A percentile compares a stretch with the other conserved stretches of the same genome.
These are phyloP conservation scores for Adiantum capillusveneris DNA, from an alignment of 75 land plant genomes.

Conservation along the genomic window DNA sequence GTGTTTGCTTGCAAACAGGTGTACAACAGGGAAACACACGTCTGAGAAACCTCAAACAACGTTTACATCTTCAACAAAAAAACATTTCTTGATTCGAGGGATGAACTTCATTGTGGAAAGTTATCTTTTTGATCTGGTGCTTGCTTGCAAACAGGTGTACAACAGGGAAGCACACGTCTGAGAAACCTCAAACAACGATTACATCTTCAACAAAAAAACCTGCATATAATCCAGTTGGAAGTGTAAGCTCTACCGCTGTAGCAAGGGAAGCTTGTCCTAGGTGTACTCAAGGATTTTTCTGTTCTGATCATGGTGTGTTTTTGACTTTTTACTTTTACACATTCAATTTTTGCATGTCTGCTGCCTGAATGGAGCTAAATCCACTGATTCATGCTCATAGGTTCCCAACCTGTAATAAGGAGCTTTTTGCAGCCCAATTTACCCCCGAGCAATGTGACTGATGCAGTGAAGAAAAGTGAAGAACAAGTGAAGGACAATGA, in stretches of 20 bases:
- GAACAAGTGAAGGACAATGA: not conserved
- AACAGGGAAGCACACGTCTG: constrained; percentile 87
- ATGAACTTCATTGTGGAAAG: no score
- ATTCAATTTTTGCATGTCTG: no score
- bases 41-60: constrained; percentile 73
- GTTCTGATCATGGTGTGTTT: constrained; percentile 83
- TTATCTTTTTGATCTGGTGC: no score
- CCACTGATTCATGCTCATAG: no score
- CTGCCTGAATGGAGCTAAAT: no score
- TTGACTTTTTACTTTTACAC: no score
- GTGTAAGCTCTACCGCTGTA: constrained; percentile 19
- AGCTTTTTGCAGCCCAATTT: no score
- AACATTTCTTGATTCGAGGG: no score
- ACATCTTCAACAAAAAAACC: constrained; percentile 35
- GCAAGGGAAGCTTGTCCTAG: constrained; percentile 52
- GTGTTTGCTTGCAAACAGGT: constrained; percentile 37
- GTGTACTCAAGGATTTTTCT: constrained; percentile 90
- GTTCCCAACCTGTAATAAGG: no score
- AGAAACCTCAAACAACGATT: constrained; percentile 64
- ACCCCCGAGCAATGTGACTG: not conserved
- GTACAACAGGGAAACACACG: constrained; percentile 88
- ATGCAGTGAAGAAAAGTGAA: no score
- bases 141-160: constrained; percentile 47
- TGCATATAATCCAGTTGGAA: constrained; percentile 15
- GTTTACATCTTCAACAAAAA: constrained; percentile 35